A percentile compares a stretch with the other conserved stretches of the same genome.
Conservation (phyloP, 805 yeast species). For the Diddensiella santjacobensis region DNA sequence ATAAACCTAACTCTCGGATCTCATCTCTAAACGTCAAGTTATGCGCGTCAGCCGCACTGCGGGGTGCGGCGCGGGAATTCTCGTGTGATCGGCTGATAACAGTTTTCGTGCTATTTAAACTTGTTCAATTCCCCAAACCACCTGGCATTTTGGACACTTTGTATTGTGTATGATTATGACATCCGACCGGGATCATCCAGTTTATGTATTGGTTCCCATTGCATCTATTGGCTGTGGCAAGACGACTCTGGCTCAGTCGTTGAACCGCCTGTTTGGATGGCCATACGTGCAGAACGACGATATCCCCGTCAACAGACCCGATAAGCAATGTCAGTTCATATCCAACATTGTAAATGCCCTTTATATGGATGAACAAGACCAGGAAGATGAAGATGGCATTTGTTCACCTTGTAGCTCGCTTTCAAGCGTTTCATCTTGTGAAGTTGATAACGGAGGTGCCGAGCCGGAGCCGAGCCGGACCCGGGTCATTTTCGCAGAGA, state of each 20-base stretch:
- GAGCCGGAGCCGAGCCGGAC: constrained; percentile 33
- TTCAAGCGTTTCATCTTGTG: not conserved
- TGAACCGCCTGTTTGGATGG: constrained; percentile 60
- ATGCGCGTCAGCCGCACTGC: no score
- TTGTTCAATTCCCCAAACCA: no score
- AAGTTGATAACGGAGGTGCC: constrained; percentile 20
- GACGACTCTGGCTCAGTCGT: constrained; percentile 69
- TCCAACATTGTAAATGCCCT: constrained; percentile 23
- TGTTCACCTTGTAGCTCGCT: constrained; percentile 23
- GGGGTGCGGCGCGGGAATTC: no score
- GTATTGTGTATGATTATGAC: no score
- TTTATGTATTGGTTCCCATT: constrained; percentile 67
- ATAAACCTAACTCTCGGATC: no score
- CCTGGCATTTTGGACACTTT: no score
- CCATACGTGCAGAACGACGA: constrained; percentile 81
- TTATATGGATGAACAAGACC: not conserved
- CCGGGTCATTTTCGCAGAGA: constrained; percentile 65
- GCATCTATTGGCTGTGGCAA: constrained; percentile 96
- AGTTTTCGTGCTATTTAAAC: no score
- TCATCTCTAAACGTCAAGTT: no score
- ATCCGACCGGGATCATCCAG: no score
- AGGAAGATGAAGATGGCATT: constrained; percentile 16
- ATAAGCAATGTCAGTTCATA: constrained; percentile 7
- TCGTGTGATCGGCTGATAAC: no score
- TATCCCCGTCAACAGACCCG: constrained; percentile 8